Base-by-base conservation (phyloP, 352 stramenopile genomes). In the Bremia lactucae region DNA sequence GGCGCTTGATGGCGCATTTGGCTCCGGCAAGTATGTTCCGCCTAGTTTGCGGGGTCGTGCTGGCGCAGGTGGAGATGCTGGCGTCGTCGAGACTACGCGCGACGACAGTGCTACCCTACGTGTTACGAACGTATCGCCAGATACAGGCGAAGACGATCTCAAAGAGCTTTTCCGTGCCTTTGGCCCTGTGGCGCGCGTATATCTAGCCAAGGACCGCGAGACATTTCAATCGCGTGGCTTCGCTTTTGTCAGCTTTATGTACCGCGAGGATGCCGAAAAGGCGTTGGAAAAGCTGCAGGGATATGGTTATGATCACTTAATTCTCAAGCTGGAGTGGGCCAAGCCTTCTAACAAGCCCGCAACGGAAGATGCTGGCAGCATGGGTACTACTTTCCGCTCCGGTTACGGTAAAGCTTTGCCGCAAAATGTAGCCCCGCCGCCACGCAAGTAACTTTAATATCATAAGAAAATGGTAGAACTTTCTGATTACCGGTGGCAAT, bases 251-350 rank as follows among this genome's bases (percentile, higher is more conserved):
- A 97, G 85, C 55, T 99, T 98, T 59, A 80, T 97, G 52, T 90
- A 97, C 61, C 80, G 95, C 36, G 83, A 96, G 45, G 94, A 99
- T 69, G 96, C 96, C 1, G 85, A 96, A 57, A 73, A 74, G 52
- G 96, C 96, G 18, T 96, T 99, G 81, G 79, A 98, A 50, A 96
- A 96, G 58, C 72, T 99, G 36, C 78, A 94, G 60, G 96, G 96
- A 37, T 97, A 96, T 72, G 96, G 96, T 38, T 99, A 99, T 65
- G 95, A 99, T 70, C 96, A 99, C 74, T 83, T 99, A 64, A 99
- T 99, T 71, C 78, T 99, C 46, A 98, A 98, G 81, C 78, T 99
- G 44, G 96, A 99, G 75, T 99, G 95, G 95, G 96, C 96, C 45
- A 96, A 98, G 81, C 96, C 96, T 5, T 91, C 81, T 46, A 94